A percentile compares a stretch with the other conserved stretches of the same genome.
Conservation (phyloP, 2,329 filamentous ascomycete species). For the Fusarium sambucinum region DNA sequence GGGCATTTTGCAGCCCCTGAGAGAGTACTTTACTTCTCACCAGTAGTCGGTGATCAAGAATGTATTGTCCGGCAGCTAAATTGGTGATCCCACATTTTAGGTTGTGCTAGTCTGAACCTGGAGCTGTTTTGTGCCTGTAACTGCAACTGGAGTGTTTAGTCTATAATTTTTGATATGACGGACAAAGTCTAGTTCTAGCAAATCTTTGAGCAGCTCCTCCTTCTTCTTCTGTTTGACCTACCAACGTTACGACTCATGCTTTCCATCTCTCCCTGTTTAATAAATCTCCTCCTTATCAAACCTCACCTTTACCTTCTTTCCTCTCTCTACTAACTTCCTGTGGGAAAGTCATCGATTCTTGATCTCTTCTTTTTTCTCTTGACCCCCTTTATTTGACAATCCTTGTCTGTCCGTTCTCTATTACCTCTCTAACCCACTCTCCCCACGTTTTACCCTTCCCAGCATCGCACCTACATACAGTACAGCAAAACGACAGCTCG, state of each 20-base stretch:
- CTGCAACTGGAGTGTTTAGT: constrained; percentile 5
- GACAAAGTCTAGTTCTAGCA: background rate
- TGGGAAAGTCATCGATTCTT: constrained; percentile 1
- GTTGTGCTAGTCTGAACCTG: constrained; percentile 25
- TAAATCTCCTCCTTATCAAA: constrained; percentile 4
- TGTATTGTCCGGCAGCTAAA: constrained; percentile 37
- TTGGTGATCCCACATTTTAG: constrained; percentile 42
- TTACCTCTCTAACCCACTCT: constrained; percentile 22
- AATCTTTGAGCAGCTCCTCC: constrained; percentile 24
- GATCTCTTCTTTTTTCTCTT: background rate
- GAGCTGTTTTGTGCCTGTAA: constrained; percentile 16
- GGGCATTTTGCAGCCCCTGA: constrained; percentile 31
- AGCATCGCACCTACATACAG: constrained; percentile 12
- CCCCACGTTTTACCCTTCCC: constrained; percentile 28
- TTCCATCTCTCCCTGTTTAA: constrained; percentile 12
- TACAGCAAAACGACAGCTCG: constrained; percentile 24
- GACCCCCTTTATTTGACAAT: constrained; percentile 39
- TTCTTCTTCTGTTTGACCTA: constrained; percentile 11
- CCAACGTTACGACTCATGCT: constrained; percentile 23
- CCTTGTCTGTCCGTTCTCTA: constrained; percentile 43
- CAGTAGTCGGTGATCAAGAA: background rate
- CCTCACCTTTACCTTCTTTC: background rate
- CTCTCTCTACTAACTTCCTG: background rate
- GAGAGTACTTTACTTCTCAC: constrained; percentile 7
- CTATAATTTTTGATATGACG: constrained; percentile 2